Evolutionary conservation across 2,329 filamentous ascomycete genomes (phyloP), one percentile per base, ranked within the genome.

Genomic region (Penicillium sp.): DNA sequence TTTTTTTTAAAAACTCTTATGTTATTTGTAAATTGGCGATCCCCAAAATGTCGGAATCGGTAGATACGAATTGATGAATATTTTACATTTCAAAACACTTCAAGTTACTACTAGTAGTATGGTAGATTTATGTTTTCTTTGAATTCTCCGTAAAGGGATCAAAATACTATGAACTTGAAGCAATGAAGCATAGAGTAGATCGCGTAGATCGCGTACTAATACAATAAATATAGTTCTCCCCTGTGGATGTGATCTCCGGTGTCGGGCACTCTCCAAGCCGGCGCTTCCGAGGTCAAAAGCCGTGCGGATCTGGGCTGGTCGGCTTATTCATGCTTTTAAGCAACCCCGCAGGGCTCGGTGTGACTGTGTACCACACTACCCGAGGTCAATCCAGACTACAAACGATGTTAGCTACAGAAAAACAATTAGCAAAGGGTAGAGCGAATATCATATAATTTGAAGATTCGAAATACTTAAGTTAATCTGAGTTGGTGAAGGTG

Each of bases 61-160:
- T 62, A 64, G 63, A 63, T 61, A 65, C 54, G 64, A 66, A 64
- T 66, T 65, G 59, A 66, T 66, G 63, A 65, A 64, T 57, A 39
- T 60, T 39, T 39, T 51, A 23, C 47, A 40, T 18, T 10, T 18
- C 37, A 55, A 47, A 29, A 34, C n/a, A 44, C 36, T 34, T 18
- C 5, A 34, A 34, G 8, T 18, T 34, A 3, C 11, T 8, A 31
- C 29, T n/a, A 31, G 29, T 36, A 36, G n/a, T 36, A 36, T 9
- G 33, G n/a, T n/a, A n/a, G n/a, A n/a, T n/a, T n/a, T n/a, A n/a
- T n/a, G n/a, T n/a, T n/a, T n/a, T n/a, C n/a, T n/a, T n/a, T n/a
- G n/a, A n/a, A n/a, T n/a, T n/a, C n/a, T n/a, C n/a, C n/a, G n/a
- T n/a, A n/a, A n/a, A n/a, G n/a, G n/a, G n/a, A n/a, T n/a, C n/a